A percentile compares a stretch with the other conserved stretches of the same genome.
phyloP scores from a whole-genome alignment of 2,329 filamentous ascomycete genomes.

The Coniochaeta sp. region DNA sequence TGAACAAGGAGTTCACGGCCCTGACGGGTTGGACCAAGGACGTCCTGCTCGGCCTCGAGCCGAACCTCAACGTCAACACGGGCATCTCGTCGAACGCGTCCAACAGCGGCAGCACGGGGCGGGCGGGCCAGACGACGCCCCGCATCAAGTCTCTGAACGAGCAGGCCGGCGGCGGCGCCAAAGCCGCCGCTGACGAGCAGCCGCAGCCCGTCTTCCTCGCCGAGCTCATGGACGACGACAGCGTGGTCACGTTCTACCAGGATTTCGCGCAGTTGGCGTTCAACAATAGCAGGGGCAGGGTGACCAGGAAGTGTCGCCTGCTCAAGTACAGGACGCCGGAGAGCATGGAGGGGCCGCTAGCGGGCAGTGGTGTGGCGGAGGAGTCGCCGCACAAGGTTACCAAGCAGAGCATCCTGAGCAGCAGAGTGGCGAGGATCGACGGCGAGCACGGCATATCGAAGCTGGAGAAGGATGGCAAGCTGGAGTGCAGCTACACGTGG shows the following conservation, averaged over 20 bases:
- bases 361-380: conserved; percentile 12
- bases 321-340: conserved; percentile 84
- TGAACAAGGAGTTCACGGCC: conserved; percentile 95
- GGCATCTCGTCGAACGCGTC: conserved; percentile 40
- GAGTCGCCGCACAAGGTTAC: conserved; percentile 33
- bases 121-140: conserved; percentile 42
- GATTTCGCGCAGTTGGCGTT: conserved; percentile 92
- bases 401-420: conserved; percentile 46
- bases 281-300: conserved; percentile 78
- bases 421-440: conserved; percentile 54
- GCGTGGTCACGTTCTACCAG: conserved; percentile 89
- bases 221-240: conserved; percentile 88
- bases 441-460: conserved; percentile 74
- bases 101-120: conserved; percentile 31
- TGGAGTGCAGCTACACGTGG: conserved; percentile 95
- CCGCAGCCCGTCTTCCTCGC: conserved; percentile 82
- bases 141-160: conserved; percentile 37
- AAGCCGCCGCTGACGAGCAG: conserved; percentile 35
- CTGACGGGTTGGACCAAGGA: conserved; percentile 92
- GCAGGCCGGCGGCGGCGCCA: conserved; percentile 15
- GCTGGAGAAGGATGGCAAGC: conserved; percentile 80
- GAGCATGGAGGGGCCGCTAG: conserved; percentile 16
- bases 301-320: conserved; percentile 76
- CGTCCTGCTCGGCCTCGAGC: conserved; percentile 77
- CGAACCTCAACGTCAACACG: conserved; percentile 81